Evolutionary conservation across 1,284 basidiomycete species (phyloP), one percentile per base, ranked within the genome.

Genomic region (Moniliella sp.): DNA sequence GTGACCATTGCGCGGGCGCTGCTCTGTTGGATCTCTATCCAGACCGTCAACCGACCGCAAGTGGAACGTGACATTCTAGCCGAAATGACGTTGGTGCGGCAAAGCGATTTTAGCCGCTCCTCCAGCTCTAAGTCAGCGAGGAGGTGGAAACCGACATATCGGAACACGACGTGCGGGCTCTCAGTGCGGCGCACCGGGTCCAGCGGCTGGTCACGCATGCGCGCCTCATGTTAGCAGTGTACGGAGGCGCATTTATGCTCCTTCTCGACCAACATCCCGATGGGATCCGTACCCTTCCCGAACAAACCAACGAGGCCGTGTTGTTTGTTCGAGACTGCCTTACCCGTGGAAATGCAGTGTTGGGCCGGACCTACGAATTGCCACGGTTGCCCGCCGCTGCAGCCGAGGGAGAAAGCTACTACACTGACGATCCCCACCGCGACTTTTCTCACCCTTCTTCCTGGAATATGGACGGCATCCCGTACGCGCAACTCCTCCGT

Each of bases 141-240:
- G 12, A 27, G 12, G 18, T 10, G 11, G 15, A 35, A 28, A 8
- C 33, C 15, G 12, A 21, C 19, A 29, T 23, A 3, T 16, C 27
- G 7, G 29, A 18, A 16, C 32, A 28, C 15, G 25, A 15, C 27
- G 10, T 30, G 11, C 18, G 13, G 4, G 23, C 25, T 18, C 13
- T 19, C 18, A 30, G 16, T 30, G 16, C 4, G 28, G 5, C 8
- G 21, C 21, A 7, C 21, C 21, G 21, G n/a, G 21, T 53, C 5
- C 40, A 39, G 12, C 42, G 45, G 11, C 29, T 53, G 19, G 43
- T 42, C 17, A 37, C 45, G 12, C 50, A 54, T 33, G 48, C 49
- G 1, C 44, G 44, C 29, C 39, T 54, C 23, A 48, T 54, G 8
- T 35, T 54, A 3, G 50, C 46, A 21, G 45, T 50, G 4, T 54